Base-by-base conservation (phyloP, 768 basidiomycete species). In the Tylopilus subfusipes region DNA sequence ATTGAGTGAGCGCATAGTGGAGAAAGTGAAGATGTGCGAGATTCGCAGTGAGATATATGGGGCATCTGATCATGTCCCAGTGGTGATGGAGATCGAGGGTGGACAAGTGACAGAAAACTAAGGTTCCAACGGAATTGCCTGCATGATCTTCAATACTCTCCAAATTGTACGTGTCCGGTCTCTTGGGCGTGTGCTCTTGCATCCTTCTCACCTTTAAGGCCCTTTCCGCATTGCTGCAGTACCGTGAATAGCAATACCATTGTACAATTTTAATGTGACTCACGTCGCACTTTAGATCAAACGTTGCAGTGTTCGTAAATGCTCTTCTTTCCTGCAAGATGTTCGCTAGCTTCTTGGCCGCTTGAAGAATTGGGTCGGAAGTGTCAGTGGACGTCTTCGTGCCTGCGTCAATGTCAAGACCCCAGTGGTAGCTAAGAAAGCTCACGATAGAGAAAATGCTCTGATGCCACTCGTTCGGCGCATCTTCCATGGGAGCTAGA, bases 171-270 rank as follows among this genome's bases (percentile, higher is more conserved):
- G 71, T 97, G 95, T 0, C 95, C 93, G 1, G 93, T 97, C 70
- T 83, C 76, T 63, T 81, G 81, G 5, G 96, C 96, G 68, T 98
- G 96, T 44, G 81, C 80, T 33, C 90, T 82, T 1, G 96, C 96
- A 56, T 85, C 94, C 64, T 94, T 98, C 75, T 98, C 95, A 31
- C 96, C 96, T 62, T 88, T 95, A 59, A 98, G 73, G 0, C 91
- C 93, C 62, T 84, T 77, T 18, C 87, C 83, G 64, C 95, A 98
- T 48, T 87, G 76, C 84, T 93, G 42, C 50, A 53, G 53, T 39
- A 44, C 30, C 24, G n/a, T 50, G 34, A 53, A 55, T 33, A 50
- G 48, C 10, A 30, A 52, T 49, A 51, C 57, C 38, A 44, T 14
- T 50, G 24, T 47, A 43, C 30, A 47, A 14, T 54, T 22, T 22